phyloP scores from a whole-genome alignment of 768 basidiomycete species.

The Lentinula edodes region DNA sequence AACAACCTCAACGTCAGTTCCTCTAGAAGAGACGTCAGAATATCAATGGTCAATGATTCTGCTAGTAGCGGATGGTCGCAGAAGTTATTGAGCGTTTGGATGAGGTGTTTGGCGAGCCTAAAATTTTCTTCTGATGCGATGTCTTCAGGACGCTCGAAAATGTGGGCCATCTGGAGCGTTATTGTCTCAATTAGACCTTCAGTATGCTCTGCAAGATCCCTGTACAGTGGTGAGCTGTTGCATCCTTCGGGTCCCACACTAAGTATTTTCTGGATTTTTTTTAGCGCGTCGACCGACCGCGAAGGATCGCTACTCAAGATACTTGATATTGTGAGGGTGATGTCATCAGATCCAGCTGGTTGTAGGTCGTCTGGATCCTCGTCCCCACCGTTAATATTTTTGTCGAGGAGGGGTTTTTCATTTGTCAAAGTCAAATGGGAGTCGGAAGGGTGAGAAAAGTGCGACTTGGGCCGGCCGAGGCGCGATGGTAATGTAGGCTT shows the following conservation, averaged over 20 bases:
- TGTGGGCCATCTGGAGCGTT: slow-evolving; percentile 85
- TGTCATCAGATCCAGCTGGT: slow-evolving; percentile 38
- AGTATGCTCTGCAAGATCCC: slow-evolving; percentile 71
- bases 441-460: slow-evolving; percentile 25
- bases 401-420: neutral
- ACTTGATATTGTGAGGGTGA: slow-evolving; percentile 80
- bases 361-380: neutral
- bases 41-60: slow-evolving; percentile 80
- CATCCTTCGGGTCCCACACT: slow-evolving; percentile 71
- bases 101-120: slow-evolving; percentile 93
- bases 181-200: slow-evolving; percentile 88
- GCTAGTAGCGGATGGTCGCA: slow-evolving; percentile 88
- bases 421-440: slow-evolving; percentile 12
- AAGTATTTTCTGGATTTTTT: slow-evolving; percentile 86
- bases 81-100: slow-evolving; percentile 92
- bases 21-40: slow-evolving; percentile 81
- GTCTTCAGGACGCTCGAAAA: slow-evolving; percentile 80
- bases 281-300: slow-evolving; percentile 88
- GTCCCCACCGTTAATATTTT: neutral
- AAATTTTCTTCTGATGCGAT: slow-evolving; percentile 76
- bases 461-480: slow-evolving; percentile 58
- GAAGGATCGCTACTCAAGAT: slow-evolving; percentile 84
- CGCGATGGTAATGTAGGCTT: slow-evolving; percentile 74
- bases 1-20: slow-evolving; percentile 88
- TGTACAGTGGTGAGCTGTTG: slow-evolving; percentile 62